Conservation (phyloP, 139 green algal genomes). For the Penium margaritaceum region DNA sequence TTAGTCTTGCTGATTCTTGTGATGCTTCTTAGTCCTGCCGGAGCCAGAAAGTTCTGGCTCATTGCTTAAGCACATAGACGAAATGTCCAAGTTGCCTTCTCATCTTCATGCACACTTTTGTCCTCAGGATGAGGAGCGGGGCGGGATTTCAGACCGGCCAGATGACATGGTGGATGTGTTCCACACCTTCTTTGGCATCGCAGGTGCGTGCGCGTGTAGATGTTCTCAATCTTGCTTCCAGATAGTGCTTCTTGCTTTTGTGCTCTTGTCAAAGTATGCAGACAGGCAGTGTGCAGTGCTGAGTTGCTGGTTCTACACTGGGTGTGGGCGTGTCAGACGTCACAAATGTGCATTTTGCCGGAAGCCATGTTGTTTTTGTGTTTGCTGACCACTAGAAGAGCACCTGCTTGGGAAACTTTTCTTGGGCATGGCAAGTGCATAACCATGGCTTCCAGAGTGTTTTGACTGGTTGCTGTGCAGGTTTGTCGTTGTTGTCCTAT, state of each 20-base stretch:
- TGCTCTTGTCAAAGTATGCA: no score
- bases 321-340: background rate
- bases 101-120: background rate
- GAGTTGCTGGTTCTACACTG: background rate
- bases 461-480: constrained; percentile 33
- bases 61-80: no score
- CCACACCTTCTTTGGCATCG: constrained; percentile 98
- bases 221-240: background rate
- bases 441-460: background rate
- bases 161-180: constrained; percentile 94
- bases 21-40: no score
- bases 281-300: background rate
- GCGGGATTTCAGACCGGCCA: constrained; percentile 89
- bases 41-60: no score
- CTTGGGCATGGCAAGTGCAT: background rate
- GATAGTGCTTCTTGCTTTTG: no score
- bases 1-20: no score
- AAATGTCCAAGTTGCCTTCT: no score
- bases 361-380: no score
- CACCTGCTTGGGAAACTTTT: background rate
- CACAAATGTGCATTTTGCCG: background rate
- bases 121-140: constrained; percentile 77
- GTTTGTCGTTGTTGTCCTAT: constrained; percentile 75
- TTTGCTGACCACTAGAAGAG: no score
- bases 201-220: constrained; percentile 45